phyloP scores from a whole-genome alignment of 108 stramenopile species.

The Mayamaea pseudoterrestris region DNA sequence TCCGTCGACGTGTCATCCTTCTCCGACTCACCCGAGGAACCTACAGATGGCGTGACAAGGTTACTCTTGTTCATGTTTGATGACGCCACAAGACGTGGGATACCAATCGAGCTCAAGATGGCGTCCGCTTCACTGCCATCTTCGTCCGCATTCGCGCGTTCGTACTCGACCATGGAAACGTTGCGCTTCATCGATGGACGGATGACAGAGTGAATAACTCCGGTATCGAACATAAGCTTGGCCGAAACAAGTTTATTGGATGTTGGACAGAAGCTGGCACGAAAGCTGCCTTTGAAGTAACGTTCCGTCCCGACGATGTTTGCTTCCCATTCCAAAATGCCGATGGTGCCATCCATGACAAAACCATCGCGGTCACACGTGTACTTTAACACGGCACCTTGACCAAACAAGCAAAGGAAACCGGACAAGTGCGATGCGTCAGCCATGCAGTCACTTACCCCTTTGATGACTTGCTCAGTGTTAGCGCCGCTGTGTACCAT shows the following conservation, averaged over 20 bases:
- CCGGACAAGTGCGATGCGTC: constrained; percentile 37
- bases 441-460: constrained; percentile 49
- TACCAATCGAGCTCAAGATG: constrained; percentile 61
- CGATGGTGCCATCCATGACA: constrained; percentile 64
- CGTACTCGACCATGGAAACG: neutral
- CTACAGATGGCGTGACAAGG: too few species aligned
- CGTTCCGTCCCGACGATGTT: constrained; percentile 40
- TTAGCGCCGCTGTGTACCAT: constrained; percentile 32
- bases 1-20: too few species aligned
- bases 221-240: constrained; percentile 32
- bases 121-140: constrained; percentile 59
- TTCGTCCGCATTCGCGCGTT: constrained; percentile 5
- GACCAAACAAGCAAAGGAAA: constrained; percentile 41
- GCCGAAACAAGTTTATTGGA: constrained; percentile 75
- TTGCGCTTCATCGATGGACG: too few species aligned
- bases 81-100: constrained; percentile 11
- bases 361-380: constrained; percentile 62
- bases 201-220: too few species aligned
- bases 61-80: too few species aligned
- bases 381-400: constrained; percentile 17
- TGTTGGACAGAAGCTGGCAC: constrained; percentile 60
- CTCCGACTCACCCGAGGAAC: too few species aligned
- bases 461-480: constrained; percentile 52
- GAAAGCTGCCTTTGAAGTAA: constrained; percentile 40
- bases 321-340: constrained; percentile 62